These are phyloP conservation scores for Globisporangium recalcitrans DNA, from an alignment of 352 stramenopile species.

Conservation along the genomic window DNA sequence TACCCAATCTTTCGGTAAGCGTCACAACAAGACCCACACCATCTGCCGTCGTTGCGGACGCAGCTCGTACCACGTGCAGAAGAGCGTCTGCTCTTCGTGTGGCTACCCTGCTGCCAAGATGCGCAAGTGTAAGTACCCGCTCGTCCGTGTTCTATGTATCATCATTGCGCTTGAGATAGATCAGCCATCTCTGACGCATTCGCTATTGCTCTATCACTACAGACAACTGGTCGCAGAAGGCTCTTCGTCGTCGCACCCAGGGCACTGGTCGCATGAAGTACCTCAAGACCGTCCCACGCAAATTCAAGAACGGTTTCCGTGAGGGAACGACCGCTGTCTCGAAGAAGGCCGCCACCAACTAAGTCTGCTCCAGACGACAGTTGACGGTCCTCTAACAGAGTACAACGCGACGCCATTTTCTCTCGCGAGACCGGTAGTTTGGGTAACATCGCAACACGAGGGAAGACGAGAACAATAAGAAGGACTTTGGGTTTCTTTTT, in stretches of 20 bases:
- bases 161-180: neutral
- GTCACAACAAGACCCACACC: conserved; percentile 99
- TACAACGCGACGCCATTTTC: conserved; percentile 10
- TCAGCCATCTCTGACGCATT: conserved; percentile 10
- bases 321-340: conserved; percentile 87
- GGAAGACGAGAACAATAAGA: conserved; percentile 13
- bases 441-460: conserved; percentile 23
- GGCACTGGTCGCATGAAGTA: conserved; percentile 98
- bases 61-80: conserved; percentile 99
- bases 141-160: neutral
- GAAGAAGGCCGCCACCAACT: conserved; percentile 89
- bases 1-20: conserved; percentile 99
- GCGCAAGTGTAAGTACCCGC: conserved; percentile 86
- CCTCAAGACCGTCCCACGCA: conserved; percentile 97
- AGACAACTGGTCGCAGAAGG: conserved; percentile 98
- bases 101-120: conserved; percentile 98
- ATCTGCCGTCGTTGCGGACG: conserved; percentile 98
- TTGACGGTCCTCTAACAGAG: conserved; percentile 1
- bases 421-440: conserved; percentile 20
- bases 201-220: neutral
- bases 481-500: conserved; percentile 12
- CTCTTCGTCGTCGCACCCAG: conserved; percentile 94
- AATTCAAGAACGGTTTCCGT: conserved; percentile 99
- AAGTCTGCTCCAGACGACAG: conserved; percentile 26
- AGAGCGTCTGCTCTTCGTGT: conserved; percentile 98